Evolutionary conservation across 495 filamentous ascomycete genomes (phyloP).

Genomic region (Aspergillus taichungensis): DNA sequence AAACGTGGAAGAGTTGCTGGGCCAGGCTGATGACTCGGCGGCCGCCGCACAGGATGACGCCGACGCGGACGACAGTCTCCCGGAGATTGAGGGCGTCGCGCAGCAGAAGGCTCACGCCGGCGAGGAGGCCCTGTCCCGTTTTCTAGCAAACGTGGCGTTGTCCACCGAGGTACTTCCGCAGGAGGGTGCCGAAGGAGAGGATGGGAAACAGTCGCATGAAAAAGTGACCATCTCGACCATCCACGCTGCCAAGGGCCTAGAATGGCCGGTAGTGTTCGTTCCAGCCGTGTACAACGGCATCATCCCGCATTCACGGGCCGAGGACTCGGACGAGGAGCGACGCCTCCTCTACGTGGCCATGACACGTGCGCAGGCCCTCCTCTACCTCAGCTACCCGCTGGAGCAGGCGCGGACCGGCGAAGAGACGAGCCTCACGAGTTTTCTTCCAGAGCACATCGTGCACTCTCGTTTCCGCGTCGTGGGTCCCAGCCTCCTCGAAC

Average conservation of each 20-base stretch:
- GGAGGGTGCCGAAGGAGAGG: conserved; percentile 45
- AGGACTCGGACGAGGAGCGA: conserved; percentile 85
- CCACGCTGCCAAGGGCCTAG: conserved; percentile 91
- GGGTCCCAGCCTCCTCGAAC: conserved; percentile 49
- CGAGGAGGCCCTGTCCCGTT: conserved; percentile 63
- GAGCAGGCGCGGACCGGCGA: conserved; percentile 52
- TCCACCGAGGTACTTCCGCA: conserved; percentile 62
- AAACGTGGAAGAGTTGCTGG: conserved; percentile 82
- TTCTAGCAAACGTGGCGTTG: conserved; percentile 83
- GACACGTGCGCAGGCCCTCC: conserved; percentile 82
- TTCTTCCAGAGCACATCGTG: conserved; percentile 45
- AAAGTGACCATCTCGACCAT: conserved; percentile 93
- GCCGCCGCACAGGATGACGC: conserved; percentile 17
- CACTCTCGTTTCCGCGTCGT: conserved; percentile 41
- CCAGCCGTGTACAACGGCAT: conserved; percentile 85
- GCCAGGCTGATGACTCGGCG: conserved; percentile 58
- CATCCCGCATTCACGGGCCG: conserved; percentile 88
- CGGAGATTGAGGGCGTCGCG: conserved; percentile 64
- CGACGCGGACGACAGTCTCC: conserved; percentile 58
- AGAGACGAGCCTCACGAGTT: conserved; percentile 54
- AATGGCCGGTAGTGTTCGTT: conserved; percentile 97
- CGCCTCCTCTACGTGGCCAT: conserved; percentile 93
- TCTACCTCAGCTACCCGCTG: conserved; percentile 83
- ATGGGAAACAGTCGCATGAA: conserved; percentile 32
- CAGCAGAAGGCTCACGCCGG: conserved; percentile 51